Evolutionary conservation across 148 eudicot genomes (phyloP), one percentile per base, ranked within the genome.

Genomic region (Suaeda aralocaspica): DNA sequence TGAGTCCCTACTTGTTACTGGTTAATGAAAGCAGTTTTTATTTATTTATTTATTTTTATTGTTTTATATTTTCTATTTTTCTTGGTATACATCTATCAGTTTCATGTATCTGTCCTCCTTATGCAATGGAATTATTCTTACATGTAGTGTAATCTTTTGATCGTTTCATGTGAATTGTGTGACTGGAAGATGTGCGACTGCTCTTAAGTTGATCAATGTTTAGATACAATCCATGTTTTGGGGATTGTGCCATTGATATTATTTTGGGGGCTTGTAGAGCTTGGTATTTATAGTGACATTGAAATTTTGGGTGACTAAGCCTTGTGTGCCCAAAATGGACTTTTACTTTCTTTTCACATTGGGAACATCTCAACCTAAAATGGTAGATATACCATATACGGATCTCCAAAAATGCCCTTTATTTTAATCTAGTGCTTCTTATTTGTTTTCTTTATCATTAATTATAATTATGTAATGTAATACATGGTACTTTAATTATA

Each of bases 401-500:
- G n/a, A n/a, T n/a, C n/a, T n/a, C n/a, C n/a, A n/a, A n/a, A n/a
- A n/a, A 12, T 66, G 2, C 64, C 5, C 28, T 49, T 49, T 66
- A 33, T 56, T 22, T 48, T 22, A 24, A 39, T 62, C 8, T 4
- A 34, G 31, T 45, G 33, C 16, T 62, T 45, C 24, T 39, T 31
- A 19, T 57, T 26, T 66, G 49, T 8, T 68, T 19, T 41, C 77
- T 51, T 6, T 22, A 45, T 9, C 22, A 69, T 28, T 44, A 1
- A 36, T 57, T 26, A 22, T 69, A 33, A 51, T 22, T 10, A 70
- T 70, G 55, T 46, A 46, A 44, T 56, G 1, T 15, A 66, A 56
- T 50, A 44, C 46, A 57, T 59, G 31, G 45, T 76, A 62, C 22
- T 46, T 48, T 34, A 45, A n/a, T 77, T 31, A 67, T 10, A 44